phyloP scores from a whole-genome alignment of 176 grass and related monocot species.

The Hordeum marinum region DNA sequence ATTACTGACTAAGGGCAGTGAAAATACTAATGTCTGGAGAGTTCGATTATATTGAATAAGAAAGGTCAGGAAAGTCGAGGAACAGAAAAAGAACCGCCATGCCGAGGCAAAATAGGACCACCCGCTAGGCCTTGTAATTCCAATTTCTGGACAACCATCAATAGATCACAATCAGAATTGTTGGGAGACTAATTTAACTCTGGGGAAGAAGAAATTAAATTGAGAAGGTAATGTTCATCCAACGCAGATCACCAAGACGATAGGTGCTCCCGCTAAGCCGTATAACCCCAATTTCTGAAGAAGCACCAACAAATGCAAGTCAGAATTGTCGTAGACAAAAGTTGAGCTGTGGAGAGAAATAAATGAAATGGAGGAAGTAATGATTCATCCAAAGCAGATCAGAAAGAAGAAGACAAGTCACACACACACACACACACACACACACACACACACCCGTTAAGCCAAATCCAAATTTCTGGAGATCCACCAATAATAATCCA shows the following conservation, averaged over 20 bases:
- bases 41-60: too few species aligned
- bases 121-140: not conserved
- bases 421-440: too few species aligned
- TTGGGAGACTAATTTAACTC: not conserved
- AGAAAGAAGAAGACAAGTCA: too few species aligned
- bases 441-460: too few species aligned
- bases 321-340: not conserved
- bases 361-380: too few species aligned
- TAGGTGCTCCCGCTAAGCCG: not conserved
- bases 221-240: not conserved
- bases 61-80: too few species aligned
- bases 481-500: not conserved
- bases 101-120: not conserved
- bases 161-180: not conserved
- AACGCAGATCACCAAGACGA: not conserved
- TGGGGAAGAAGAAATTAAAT: not conserved
- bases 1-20: not conserved
- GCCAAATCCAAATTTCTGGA: not conserved
- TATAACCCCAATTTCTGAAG: not conserved
- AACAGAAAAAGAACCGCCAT: too few species aligned
- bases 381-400: too few species aligned
- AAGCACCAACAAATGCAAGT: not conserved
- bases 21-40: not conserved
- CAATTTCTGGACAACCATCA: not conserved
- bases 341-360: not conserved